A percentile compares a stretch with the other conserved stretches of the same genome.
Evolutionary conservation across 2,329 filamentous ascomycete genomes (phyloP).

Genomic region (Ophiostoma tasmaniense): DNA sequence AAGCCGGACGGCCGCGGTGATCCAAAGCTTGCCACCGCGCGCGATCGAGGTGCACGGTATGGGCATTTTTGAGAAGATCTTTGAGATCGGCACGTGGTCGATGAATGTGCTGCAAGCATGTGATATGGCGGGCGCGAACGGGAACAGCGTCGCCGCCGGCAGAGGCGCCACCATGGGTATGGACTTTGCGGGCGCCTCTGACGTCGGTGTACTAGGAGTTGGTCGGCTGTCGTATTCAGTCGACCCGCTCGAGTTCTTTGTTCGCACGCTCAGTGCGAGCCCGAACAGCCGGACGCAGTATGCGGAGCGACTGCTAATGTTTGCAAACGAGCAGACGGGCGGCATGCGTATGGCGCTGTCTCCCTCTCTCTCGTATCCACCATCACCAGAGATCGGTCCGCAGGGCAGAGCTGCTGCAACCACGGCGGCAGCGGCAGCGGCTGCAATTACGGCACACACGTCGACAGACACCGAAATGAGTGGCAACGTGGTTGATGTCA

Average conservation of each 20-base stretch:
- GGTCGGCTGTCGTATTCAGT: conserved; percentile 28
- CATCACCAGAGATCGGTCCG: conserved; percentile 15
- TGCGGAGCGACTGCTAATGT: conserved; percentile 35
- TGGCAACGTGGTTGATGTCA: conserved; percentile 16
- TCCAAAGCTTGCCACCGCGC: conserved; percentile 33
- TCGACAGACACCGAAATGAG: background rate
- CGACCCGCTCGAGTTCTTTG: conserved; percentile 38
- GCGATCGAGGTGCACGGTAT: conserved; percentile 41
- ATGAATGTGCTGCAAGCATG: conserved; percentile 36
- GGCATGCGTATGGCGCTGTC: conserved; percentile 28
- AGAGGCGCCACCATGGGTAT: conserved; percentile 23
- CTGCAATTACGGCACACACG: background rate
- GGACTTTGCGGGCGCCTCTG: conserved; percentile 27
- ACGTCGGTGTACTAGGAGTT: conserved; percentile 28
- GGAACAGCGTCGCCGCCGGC: conserved; percentile 18
- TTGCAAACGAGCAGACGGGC: conserved; percentile 34
- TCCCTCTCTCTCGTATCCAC: conserved; percentile 24
- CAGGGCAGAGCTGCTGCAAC: background rate
- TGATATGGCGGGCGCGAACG: conserved; percentile 23
- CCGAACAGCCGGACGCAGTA: conserved; percentile 37
- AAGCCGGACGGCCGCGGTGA: conserved; percentile 42
- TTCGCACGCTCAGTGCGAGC: conserved; percentile 36
- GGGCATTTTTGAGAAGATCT: conserved; percentile 44
- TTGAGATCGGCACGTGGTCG: conserved; percentile 38
- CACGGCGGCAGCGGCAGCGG: background rate